Evolutionary conservation across 139 green algal species (phyloP), one percentile per base, ranked within the genome.

Genomic region (Zygnema cylindricum): DNA sequence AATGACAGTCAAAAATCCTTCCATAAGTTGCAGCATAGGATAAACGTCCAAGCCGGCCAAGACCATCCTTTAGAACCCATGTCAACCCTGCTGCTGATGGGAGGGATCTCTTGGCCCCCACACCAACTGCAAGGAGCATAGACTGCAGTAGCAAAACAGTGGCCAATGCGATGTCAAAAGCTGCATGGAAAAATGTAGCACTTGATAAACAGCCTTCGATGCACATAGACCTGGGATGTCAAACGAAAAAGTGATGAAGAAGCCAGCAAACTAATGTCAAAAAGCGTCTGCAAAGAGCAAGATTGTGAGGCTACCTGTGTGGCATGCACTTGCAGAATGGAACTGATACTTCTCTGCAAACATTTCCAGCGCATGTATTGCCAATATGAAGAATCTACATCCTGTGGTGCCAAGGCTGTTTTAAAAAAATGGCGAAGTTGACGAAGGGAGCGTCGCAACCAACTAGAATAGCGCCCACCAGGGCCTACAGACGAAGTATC

Each of bases 331-430:
- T 94, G 91, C 55, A 95, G 93, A 55, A 95, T 95, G 81, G 92
- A 95, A 83, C 88, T 95, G 92, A 95, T 96, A 36, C 97, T 94
- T 40, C 96, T 91, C 91, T 98, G 96, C 84, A 76, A 57, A 39
- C 87, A 93, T 21, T 96, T 91, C 95, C 95, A 99, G 1, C 90
- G 84, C 55, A 94, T 84, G 89, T 96, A 98, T 7, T 93, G 81
- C 96, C 96, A 99, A 93, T 99, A 99, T 89, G 98, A 96, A 40
- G 86, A 39, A 23, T 93, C 96, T 0, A 98, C 96, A 49, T 95
- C 92, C 33, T 92, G 73, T 23, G 94, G 94, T 0, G 87, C 39
- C 7, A 89, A 38, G 1, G 54, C 85, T 33, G 43, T 21, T 77
- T 73, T 54, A 43, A 43, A 7, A 25, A 79, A 23, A 16, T 16